These are phyloP conservation scores for Silybum marianum DNA, from an alignment of 129 eudicot genomes.

Conservation along the genomic window DNA sequence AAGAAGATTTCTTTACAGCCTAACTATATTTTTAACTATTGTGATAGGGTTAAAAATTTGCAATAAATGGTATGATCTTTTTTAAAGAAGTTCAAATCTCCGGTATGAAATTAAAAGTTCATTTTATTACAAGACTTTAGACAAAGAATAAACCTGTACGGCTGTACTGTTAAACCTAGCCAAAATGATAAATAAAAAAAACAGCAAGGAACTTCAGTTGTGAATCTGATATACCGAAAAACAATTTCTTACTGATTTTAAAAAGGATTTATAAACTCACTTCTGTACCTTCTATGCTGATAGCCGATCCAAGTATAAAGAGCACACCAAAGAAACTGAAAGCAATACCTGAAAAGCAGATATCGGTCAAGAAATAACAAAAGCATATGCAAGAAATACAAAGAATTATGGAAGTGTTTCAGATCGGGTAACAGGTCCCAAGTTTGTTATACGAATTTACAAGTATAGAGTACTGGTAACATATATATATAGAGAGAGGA, in stretches of 20 bases:
- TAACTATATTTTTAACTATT: too few relatives aligned
- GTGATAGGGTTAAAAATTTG: background rate
- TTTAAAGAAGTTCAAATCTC: background rate
- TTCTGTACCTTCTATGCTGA: conserved; percentile 61
- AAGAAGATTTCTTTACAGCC: too few relatives aligned
- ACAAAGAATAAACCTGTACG: background rate
- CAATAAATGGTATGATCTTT: background rate
- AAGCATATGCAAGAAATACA: background rate
- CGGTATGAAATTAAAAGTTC: background rate
- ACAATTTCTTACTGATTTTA: conserved; percentile 1
- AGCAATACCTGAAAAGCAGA: conserved; percentile 61
- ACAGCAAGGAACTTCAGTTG: conserved; percentile 6
- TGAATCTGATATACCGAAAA: conserved; percentile 5
- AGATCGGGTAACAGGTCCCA: background rate
- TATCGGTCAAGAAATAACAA: conserved; percentile 8
- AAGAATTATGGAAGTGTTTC: background rate
- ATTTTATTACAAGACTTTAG: background rate
- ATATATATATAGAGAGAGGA: too few relatives aligned
- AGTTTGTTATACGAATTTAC: background rate
- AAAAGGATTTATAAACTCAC: conserved; percentile 38
- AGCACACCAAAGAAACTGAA: conserved; percentile 80
- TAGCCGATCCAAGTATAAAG: conserved; percentile 51
- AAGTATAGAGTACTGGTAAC: background rate
- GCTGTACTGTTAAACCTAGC: conserved; percentile 13
- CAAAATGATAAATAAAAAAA: background rate